A percentile compares a stretch with the other conserved stretches of the same genome.
Evolutionary conservation across 768 basidiomycete species (phyloP).

Genomic region (Termitomyces sp.): DNA sequence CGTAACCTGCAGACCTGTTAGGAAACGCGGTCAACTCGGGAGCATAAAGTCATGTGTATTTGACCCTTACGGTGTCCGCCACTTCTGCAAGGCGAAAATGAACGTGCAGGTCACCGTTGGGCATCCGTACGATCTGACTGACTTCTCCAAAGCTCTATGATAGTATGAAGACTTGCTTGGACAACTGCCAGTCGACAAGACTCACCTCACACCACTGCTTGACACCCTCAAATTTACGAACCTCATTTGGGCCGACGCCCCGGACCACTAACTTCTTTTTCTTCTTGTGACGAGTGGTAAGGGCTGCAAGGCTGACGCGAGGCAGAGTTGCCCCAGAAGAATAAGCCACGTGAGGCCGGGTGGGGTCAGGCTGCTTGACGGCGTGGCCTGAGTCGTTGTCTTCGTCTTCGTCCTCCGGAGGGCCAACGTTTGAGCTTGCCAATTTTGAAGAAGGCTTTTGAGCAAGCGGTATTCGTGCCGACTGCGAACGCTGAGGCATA

Average conservation of each 20-base stretch:
- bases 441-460: slow-evolving; percentile 24
- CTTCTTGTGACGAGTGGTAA: slow-evolving; percentile 40
- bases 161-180: neutral
- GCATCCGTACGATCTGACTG: slow-evolving; percentile 66
- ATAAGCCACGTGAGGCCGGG: slow-evolving; percentile 33
- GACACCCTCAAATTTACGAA: slow-evolving; percentile 60
- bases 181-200: neutral
- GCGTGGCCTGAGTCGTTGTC: slow-evolving; percentile 19
- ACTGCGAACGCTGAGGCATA: slow-evolving; percentile 6
- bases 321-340: slow-evolving; percentile 27
- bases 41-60: neutral
- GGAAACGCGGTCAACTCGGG: slow-evolving; percentile 2
- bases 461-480: slow-evolving; percentile 26
- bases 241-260: slow-evolving; percentile 60
- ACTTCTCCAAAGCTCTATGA: slow-evolving; percentile 71
- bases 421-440: slow-evolving; percentile 15
- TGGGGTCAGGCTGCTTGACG: slow-evolving; percentile 14
- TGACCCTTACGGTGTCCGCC: slow-evolving; percentile 65
- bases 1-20: slow-evolving; percentile 72
- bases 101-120: slow-evolving; percentile 76
- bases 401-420: slow-evolving; percentile 21
- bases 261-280: slow-evolving; percentile 68
- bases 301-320: slow-evolving; percentile 33
- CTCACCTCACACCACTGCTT: slow-evolving; percentile 76
- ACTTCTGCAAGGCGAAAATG: slow-evolving; percentile 74